Conservation (phyloP, 1,284 basidiomycete genomes). For the Austroboletus novae-zelandiae region DNA sequence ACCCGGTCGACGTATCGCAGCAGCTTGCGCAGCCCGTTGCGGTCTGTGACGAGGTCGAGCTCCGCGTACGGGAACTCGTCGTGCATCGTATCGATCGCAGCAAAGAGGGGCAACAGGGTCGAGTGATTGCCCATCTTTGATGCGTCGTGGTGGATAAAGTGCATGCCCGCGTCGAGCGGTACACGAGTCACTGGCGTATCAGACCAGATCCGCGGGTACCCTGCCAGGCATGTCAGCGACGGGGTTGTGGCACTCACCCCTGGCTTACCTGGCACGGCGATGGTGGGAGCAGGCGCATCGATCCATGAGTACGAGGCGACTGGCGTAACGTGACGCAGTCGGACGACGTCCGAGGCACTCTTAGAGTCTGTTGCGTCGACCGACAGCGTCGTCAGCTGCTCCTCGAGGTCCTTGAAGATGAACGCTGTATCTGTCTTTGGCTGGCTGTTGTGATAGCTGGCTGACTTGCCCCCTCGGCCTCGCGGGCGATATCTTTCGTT, state of each 20-base stretch:
- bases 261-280: conserved; percentile 30
- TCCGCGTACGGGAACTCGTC: conserved; percentile 27
- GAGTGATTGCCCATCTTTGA: conserved; percentile 31
- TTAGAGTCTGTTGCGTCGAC: conserved; percentile 3
- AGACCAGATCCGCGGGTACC: conserved; percentile 34
- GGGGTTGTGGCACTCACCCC: background rate
- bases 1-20: conserved; percentile 28
- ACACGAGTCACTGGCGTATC: conserved; percentile 22
- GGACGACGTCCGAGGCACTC: conserved; percentile 17
- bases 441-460: background rate
- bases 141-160: conserved; percentile 33
- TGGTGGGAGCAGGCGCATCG: conserved; percentile 29
- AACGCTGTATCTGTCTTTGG: background rate
- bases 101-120: conserved; percentile 35
- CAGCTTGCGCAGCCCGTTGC: conserved; percentile 38
- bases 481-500: conserved; percentile 9
- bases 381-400: conserved; percentile 15
- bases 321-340: conserved; percentile 24
- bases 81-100: conserved; percentile 34
- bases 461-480: conserved; percentile 11
- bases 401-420: conserved; percentile 24
- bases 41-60: conserved; percentile 36
- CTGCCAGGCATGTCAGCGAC: background rate
- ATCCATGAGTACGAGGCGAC: conserved; percentile 37
- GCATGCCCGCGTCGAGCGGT: conserved; percentile 26